Percentiles rank a stretch among this genome's conserved stretches.
Evolutionary conservation across 1,284 basidiomycete genomes (phyloP).

Genomic region (Microbotryum scabiosae): DNA sequence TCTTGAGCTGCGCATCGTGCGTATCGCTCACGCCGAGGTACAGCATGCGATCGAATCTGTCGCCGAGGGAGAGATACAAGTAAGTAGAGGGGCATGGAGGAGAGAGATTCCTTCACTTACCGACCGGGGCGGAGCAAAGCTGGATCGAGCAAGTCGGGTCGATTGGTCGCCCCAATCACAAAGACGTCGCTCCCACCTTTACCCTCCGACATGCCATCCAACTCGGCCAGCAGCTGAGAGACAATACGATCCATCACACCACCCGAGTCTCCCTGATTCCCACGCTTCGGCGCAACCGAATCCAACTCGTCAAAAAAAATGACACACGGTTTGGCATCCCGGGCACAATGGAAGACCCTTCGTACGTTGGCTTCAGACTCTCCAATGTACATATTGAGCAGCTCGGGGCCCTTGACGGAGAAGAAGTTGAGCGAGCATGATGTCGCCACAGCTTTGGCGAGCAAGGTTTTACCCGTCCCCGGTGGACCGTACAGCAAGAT

Average conservation of each 20-base stretch:
- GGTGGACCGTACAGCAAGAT: slow-evolving; percentile 44
- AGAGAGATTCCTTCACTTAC: slow-evolving; percentile 16
- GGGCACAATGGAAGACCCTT: slow-evolving; percentile 43
- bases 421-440: slow-evolving; percentile 46
- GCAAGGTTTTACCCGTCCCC: slow-evolving; percentile 44
- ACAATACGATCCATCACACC: slow-evolving; percentile 47
- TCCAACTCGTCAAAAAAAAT: slow-evolving; percentile 47
- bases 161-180: slow-evolving; percentile 45
- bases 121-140: slow-evolving; percentile 43
- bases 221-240: slow-evolving; percentile 43
- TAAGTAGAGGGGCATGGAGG: background rate
- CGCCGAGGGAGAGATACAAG: background rate
- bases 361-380: slow-evolving; percentile 46
- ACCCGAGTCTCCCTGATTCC: slow-evolving; percentile 45
- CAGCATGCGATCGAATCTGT: slow-evolving; percentile 91
- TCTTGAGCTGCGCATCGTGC: slow-evolving; percentile 76
- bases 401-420: slow-evolving; percentile 45
- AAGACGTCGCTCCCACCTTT: slow-evolving; percentile 42
- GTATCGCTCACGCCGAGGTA: slow-evolving; percentile 90
- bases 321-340: slow-evolving; percentile 45
- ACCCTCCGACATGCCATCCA: slow-evolving; percentile 43
- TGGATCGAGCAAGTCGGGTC: slow-evolving; percentile 44
- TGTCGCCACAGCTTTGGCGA: slow-evolving; percentile 46
- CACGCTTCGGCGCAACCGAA: slow-evolving; percentile 44
- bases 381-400: slow-evolving; percentile 47